A percentile compares a stretch with the other conserved stretches of the same genome.
Evolutionary conservation across 129 eudicot species (phyloP).

Genomic region (Flaveria bidentis): DNA sequence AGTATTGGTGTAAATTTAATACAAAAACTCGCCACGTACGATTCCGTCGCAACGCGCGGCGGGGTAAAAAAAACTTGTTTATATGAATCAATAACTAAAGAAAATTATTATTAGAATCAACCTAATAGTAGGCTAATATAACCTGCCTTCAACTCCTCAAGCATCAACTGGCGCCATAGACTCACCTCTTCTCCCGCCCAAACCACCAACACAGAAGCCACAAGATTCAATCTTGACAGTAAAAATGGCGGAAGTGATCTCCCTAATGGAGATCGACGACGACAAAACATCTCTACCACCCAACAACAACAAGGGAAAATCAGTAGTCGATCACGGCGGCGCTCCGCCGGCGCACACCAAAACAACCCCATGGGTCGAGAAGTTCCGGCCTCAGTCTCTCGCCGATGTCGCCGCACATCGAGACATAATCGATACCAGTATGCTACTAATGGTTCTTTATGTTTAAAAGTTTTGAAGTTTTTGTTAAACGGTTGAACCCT

Average conservation of each 20-base stretch:
- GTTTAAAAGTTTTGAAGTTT: neutral
- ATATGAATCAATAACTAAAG: too few species aligned
- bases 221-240: neutral
- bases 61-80: too few species aligned
- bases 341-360: constrained; percentile 47
- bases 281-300: constrained; percentile 24
- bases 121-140: too few species aligned
- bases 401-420: constrained; percentile 99
- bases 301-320: constrained; percentile 58
- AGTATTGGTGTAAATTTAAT: too few species aligned
- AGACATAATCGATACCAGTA: constrained; percentile 90
- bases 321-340: constrained; percentile 38
- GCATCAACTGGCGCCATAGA: constrained; percentile 29
- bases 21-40: too few species aligned
- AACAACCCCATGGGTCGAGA: constrained; percentile 96
- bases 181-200: constrained; percentile 31
- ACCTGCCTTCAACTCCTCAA: neutral
- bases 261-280: constrained; percentile 82
- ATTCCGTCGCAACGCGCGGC: too few species aligned
- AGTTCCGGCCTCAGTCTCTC: constrained; percentile 91
- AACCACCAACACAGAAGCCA: constrained; percentile 14
- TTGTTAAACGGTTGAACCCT: neutral
- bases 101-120: too few species aligned
- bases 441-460: neutral
- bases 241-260: constrained; percentile 61